Evolutionary conservation across 1,284 basidiomycete species (phyloP), one percentile per base, ranked within the genome.

Genomic region (Apiotrichum porosum): DNA sequence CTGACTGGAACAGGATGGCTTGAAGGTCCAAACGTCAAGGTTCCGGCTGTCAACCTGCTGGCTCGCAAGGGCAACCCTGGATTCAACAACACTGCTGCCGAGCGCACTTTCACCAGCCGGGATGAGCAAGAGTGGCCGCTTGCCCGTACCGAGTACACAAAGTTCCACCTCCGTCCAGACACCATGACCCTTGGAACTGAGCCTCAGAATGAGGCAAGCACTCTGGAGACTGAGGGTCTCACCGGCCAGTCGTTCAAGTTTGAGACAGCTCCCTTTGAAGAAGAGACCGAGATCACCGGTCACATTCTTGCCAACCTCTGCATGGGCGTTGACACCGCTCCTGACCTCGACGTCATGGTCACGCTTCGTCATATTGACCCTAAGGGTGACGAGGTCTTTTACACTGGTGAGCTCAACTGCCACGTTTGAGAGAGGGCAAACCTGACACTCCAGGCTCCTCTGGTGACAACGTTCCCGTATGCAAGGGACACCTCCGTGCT

Each of bases 401-500:
- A 69, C 49, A 69, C 65, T 2, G 58, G n/a, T n/a, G n/a, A 1
- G 58, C n/a, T n/a, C n/a, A n/a, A n/a, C n/a, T n/a, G n/a, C n/a
- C n/a, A n/a, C n/a, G n/a, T n/a, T n/a, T n/a, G n/a, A n/a, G n/a
- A n/a, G n/a, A n/a, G n/a, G n/a, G n/a, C n/a, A n/a, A n/a, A n/a
- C n/a, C n/a, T n/a, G n/a, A n/a, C n/a, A n/a, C n/a, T n/a, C n/a
- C n/a, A n/a, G n/a, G 56, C 14, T 65, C 68, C 2, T 65, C 65
- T 6, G 68, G 69, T 6, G 68, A 70, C 40, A 61, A 61, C 0
- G 65, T 63, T 14, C 65, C 65, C 1, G 49, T 69, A 6, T 52
- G 49, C 42, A 71, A 71, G 47, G 69, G 68, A 32, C 68, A 61
- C 62, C 61, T 69, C 3, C 63, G 69, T 9, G 60, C 56, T 2